Evolutionary conservation across 2,329 filamentous ascomycete species (phyloP).

Genomic region (Botrytis paeoniae): DNA sequence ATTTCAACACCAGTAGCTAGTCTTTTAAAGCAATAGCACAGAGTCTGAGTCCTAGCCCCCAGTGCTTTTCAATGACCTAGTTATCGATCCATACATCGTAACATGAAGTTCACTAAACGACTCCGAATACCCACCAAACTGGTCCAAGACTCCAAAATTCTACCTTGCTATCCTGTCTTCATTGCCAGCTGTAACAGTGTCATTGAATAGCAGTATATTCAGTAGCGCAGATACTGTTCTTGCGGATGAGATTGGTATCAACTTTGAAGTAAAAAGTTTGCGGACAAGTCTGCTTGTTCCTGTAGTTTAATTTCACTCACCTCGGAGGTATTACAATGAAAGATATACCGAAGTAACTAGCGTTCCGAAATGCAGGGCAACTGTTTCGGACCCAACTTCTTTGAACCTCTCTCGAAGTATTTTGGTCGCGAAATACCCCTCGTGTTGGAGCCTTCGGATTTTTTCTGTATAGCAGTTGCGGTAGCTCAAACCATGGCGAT

Average conservation of each 20-base stretch:
- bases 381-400: slow-evolving; percentile 30
- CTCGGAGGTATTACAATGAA: background rate
- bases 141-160: slow-evolving; percentile 26
- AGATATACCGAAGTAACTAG: background rate
- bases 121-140: slow-evolving; percentile 17
- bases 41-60: background rate
- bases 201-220: slow-evolving; percentile 29
- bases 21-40: background rate
- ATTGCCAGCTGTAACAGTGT: slow-evolving; percentile 20
- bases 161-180: slow-evolving; percentile 21
- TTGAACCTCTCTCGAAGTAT: slow-evolving; percentile 45
- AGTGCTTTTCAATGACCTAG: background rate
- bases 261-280: slow-evolving; percentile 52
- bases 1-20: background rate
- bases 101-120: slow-evolving; percentile 4
- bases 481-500: slow-evolving; percentile 52
- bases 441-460: slow-evolving; percentile 47
- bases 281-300: slow-evolving; percentile 46
- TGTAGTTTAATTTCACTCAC: background rate
- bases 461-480: slow-evolving; percentile 52
- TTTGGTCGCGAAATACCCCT: slow-evolving; percentile 49
- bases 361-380: slow-evolving; percentile 25
- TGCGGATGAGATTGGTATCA: slow-evolving; percentile 24
- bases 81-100: slow-evolving; percentile 5
- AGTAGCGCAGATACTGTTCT: slow-evolving; percentile 24